Evolutionary conservation across 2,329 filamentous ascomycete genomes (phyloP).

Genomic region (Ophioceras dolichostomum): DNA sequence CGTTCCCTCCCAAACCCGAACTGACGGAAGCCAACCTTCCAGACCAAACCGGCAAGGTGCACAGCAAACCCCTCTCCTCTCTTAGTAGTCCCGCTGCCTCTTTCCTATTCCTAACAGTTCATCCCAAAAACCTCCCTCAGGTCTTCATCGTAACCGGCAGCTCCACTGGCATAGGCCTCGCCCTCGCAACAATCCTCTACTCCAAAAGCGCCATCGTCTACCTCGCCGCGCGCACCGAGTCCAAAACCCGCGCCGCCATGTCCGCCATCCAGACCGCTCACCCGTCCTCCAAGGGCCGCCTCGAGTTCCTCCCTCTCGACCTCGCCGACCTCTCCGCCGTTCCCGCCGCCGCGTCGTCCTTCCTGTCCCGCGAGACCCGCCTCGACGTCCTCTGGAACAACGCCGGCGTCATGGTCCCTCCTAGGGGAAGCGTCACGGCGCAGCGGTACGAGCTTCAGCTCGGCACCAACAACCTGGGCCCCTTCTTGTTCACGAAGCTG

Average conservation of each 20-base stretch:
- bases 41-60: constrained; percentile 13
- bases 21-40: constrained; percentile 19
- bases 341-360: constrained; percentile 10
- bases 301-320: constrained; percentile 22
- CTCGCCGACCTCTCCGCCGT: constrained; percentile 13
- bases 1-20: background rate
- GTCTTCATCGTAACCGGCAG: constrained; percentile 34
- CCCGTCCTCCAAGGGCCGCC: constrained; percentile 10
- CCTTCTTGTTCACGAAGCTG: constrained; percentile 12
- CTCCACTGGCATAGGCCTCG: constrained; percentile 28
- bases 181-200: constrained; percentile 37
- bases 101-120: background rate
- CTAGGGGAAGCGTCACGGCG: constrained; percentile 15
- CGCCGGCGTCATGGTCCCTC: constrained; percentile 22
- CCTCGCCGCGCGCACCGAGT: constrained; percentile 29
- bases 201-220: constrained; percentile 35
- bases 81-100: background rate
- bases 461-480: constrained; percentile 9
- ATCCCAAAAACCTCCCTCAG: constrained; percentile 6
- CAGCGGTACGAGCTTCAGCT: constrained; percentile 30
- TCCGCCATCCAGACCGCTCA: constrained; percentile 18
- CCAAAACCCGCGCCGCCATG: constrained; percentile 29
- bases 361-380: constrained; percentile 10
- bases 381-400: constrained; percentile 27
- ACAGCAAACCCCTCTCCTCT: background rate